Conservation (phyloP, 2,329 filamentous ascomycete genomes). For the Cordyceps militaris region DNA sequence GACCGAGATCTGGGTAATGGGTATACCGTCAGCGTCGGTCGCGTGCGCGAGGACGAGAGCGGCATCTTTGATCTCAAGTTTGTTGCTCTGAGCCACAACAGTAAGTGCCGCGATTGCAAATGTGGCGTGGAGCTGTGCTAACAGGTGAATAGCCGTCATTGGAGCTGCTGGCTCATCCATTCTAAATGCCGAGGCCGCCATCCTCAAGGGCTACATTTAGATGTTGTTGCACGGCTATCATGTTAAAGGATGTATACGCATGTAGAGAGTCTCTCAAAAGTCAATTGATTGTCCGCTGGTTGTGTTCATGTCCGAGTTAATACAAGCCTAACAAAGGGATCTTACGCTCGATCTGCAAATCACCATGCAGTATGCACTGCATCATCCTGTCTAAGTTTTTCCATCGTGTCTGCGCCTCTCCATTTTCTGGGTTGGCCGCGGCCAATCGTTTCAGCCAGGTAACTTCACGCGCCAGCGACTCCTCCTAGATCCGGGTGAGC, state of each 20-base stretch:
- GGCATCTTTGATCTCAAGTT: slow-evolving; percentile 94
- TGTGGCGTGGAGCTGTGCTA: not conserved
- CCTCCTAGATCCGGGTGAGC: too few relatives aligned
- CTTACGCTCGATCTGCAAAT: too few relatives aligned
- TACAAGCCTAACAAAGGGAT: too few relatives aligned
- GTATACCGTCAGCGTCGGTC: slow-evolving; percentile 85
- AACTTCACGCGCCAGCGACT: too few relatives aligned
- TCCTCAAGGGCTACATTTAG: slow-evolving; percentile 79
- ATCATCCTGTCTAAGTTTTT: too few relatives aligned
- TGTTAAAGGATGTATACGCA: not conserved
- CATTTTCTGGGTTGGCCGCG: too few relatives aligned
- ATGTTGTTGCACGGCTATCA: not conserved
- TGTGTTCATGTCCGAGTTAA: too few relatives aligned
- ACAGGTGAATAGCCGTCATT: slow-evolving; percentile 60
- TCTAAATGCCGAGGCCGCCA: slow-evolving; percentile 85
- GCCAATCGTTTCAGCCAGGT: too few relatives aligned
- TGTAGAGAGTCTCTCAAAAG: not conserved
- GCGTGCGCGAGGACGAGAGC: slow-evolving; percentile 76
- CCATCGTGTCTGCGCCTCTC: too few relatives aligned
- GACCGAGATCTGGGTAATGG: slow-evolving; percentile 80
- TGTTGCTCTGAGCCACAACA: slow-evolving; percentile 80
- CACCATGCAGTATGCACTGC: too few relatives aligned
- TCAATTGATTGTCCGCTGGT: not conserved
- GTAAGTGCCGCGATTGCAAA: slow-evolving; percentile 31
- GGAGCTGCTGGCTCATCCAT: slow-evolving; percentile 95